phyloP scores from a whole-genome alignment of 768 basidiomycete genomes.

The Boletus huronensis region DNA sequence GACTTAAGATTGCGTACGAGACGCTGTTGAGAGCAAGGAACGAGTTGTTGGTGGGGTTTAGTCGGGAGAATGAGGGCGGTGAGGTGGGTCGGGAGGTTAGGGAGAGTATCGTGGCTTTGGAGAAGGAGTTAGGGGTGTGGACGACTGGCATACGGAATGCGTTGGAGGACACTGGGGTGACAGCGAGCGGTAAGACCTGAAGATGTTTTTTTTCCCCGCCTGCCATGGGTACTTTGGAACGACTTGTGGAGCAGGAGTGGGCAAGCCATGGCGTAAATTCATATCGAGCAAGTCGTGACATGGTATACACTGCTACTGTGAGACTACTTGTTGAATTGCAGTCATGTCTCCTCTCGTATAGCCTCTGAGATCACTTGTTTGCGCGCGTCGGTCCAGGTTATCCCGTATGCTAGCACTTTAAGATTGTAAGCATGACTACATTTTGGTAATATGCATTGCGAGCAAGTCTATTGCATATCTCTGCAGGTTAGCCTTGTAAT shows the following conservation, averaged over 20 bases:
- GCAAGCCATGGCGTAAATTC: not conserved
- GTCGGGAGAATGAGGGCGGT: conserved; percentile 64
- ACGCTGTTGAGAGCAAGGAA: conserved; percentile 58
- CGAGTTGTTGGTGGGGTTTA: conserved; percentile 71
- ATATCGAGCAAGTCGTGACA: not conserved
- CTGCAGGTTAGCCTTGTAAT: not conserved
- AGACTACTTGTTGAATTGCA: not conserved
- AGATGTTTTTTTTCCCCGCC: not conserved
- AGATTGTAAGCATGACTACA: too few species aligned
- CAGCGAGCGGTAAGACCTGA: not conserved
- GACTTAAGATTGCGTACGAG: conserved; percentile 62
- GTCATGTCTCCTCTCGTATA: not conserved
- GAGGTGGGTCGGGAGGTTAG: conserved; percentile 62
- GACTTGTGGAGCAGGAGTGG: not conserved
- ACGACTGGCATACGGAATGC: conserved; percentile 56
- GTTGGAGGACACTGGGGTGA: conserved; percentile 38
- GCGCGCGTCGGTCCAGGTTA: too few species aligned
- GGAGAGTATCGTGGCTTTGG: conserved; percentile 54
- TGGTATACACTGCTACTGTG: not conserved
- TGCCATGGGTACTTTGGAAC: not conserved
- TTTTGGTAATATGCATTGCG: too few species aligned
- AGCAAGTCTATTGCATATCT: too few species aligned
- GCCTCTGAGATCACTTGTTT: not conserved
- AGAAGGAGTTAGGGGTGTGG: conserved; percentile 75
- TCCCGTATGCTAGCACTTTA: too few species aligned